Base-by-base conservation (phyloP, 306 rosid species). In the Cucumis melo region DNA sequence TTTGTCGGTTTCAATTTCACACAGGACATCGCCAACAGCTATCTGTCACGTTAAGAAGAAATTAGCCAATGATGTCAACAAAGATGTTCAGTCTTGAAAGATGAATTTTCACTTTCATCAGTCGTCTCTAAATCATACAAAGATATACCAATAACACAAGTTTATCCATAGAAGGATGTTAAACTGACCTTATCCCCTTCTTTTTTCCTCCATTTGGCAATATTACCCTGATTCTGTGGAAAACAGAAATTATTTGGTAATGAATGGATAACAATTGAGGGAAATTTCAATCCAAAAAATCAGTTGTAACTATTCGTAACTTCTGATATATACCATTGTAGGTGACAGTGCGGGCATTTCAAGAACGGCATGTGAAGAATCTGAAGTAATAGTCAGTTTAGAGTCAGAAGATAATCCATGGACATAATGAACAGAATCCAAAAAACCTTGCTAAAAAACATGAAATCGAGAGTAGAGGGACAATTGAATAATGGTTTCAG, bases 1-100 rank as follows among this genome's bases (percentile, higher is more conserved):
- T 87, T 94, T 94, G 84, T 94, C 98, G 23, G 98, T 94, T 82
- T 94, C 98, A 68, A 94, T 94, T 83, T 94, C 98, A 66, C 98
- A 94, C 36, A 94, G 87, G 76, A 94, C 81, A 78, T 94, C 98
- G 56, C 98, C 97, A 79, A 87, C 95, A 84, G 80, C 96, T 81
- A 94, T 89, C 98, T 94, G 97, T 84, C 81, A 81, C 42, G 79
- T 79, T 59, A 67, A 80, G 84, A 81, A 75, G 79, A 76, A 60
- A 61, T 70, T 79, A 72, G 32, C 56, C 8, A 38, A 73, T 56
- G 20, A 76, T 77, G 71, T 71, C 41, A 70, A 15, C 75, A 85
- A 77, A 73, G 32, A 66, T 56, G 64, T 64, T 80, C 71, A 58
- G 17, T 21, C 29, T 41, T 67, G 36, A 11, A 20, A 75, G 51